Evolutionary conservation across 2,329 filamentous ascomycete genomes (phyloP).

Genomic region (Fusarium torulosum): DNA sequence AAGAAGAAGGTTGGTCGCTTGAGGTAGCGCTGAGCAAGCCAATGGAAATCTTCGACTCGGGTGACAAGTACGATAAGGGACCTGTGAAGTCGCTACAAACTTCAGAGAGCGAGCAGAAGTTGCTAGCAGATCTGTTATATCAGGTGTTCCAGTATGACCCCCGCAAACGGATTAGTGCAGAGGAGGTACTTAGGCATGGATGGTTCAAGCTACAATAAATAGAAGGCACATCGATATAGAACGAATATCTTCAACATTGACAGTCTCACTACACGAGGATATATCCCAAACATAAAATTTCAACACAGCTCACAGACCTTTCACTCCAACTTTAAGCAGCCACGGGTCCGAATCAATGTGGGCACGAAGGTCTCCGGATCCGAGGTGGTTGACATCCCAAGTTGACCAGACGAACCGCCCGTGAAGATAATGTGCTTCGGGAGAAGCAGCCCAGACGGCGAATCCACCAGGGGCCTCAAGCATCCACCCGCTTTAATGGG

Average conservation of each 20-base stretch:
- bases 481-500: too few relatives aligned
- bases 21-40: constrained; percentile 19
- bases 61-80: background rate
- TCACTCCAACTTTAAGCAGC: constrained; percentile 45
- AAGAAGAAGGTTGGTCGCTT: constrained; percentile 3
- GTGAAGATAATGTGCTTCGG: constrained; percentile 60
- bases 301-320: constrained; percentile 21
- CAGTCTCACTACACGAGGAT: too few relatives aligned
- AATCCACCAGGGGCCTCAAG: constrained; percentile 60
- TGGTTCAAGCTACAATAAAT: constrained; percentile 38
- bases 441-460: constrained; percentile 55
- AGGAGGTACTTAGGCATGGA: constrained; percentile 37
- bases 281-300: too few relatives aligned
- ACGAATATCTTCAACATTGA: too few relatives aligned
- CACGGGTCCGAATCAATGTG: constrained; percentile 35
- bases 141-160: constrained; percentile 42
- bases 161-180: constrained; percentile 24
- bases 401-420: constrained; percentile 62
- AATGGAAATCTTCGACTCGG: background rate
- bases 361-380: constrained; percentile 8
- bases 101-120: constrained; percentile 33
- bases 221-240: too few relatives aligned
- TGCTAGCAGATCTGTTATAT: constrained; percentile 45
- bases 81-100: constrained; percentile 2
- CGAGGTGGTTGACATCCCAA: constrained; percentile 64